phyloP scores from a whole-genome alignment of 768 basidiomycete species.

The Plicaturopsis crispa region DNA sequence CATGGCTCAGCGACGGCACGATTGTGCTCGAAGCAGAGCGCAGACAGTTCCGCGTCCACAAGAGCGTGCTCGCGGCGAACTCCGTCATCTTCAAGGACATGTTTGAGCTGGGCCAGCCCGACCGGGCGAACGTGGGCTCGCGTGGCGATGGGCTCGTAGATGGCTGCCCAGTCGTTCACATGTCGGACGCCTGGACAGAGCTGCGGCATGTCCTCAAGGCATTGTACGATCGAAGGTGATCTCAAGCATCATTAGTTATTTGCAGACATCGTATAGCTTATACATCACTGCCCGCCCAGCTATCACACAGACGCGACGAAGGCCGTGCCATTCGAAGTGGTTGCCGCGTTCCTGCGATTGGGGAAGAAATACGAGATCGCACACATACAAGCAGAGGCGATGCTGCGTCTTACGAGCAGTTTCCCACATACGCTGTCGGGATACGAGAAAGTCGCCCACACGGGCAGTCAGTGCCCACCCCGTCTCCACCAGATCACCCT shows the following conservation, averaged over 20 bases:
- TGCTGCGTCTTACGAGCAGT: not conserved
- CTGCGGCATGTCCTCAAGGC: slow-evolving; percentile 7
- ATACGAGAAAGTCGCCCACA: not conserved
- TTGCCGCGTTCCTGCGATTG: slow-evolving; percentile 4
- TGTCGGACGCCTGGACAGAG: slow-evolving; percentile 9
- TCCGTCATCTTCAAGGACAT: slow-evolving; percentile 31
- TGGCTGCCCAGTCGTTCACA: slow-evolving; percentile 12
- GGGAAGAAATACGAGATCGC: slow-evolving; percentile 6
- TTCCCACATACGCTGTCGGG: no score
- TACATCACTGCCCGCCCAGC: no score
- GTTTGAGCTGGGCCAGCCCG: slow-evolving; percentile 23
- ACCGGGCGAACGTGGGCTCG: no score
- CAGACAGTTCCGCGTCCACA: slow-evolving; percentile 8
- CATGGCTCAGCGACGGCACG: slow-evolving; percentile 8
- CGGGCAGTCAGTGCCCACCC: no score
- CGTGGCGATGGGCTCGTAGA: slow-evolving; percentile 8
- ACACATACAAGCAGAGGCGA: not conserved
- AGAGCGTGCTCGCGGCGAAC: slow-evolving; percentile 14
- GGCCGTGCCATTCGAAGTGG: slow-evolving; percentile 1
- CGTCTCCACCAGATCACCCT: not conserved
- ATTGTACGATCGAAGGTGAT: not conserved
- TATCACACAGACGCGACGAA: no score
- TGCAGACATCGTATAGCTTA: no score
- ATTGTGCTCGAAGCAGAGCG: slow-evolving; percentile 4
- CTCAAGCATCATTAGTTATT: no score